Base-by-base conservation (phyloP, 306 rosid species). In the Medicago arabica region DNA sequence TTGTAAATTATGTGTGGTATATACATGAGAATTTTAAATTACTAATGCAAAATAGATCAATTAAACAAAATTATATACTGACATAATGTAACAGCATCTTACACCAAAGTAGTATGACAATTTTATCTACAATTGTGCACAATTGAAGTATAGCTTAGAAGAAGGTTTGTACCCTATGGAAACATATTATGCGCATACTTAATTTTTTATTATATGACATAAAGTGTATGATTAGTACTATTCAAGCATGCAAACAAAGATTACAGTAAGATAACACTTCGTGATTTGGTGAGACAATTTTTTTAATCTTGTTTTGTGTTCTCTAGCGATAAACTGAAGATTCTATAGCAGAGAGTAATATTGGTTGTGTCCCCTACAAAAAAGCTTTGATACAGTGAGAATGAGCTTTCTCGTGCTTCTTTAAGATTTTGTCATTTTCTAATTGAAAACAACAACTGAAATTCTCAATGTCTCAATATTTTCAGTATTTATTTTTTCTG, bases 351-450 rank as follows among this genome's bases (percentile, higher is more conserved):
- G 96, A 79, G 72, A 79, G 72, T 70, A 60, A 77, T 67, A 67
- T 67, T 75, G 72, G 75, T 74, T 85, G 60, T 89, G 92, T 91
- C 92, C 84, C 97, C 85, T 85, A 74, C 74, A 23, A 46, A 14
- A 50, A 75, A 73, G 34, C 78, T 86, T 85, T 83, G 75, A 43
- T 69, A 89, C 93, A 88, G 91, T 83, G 92, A 87, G 87, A 85
- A 84, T 85, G 97, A 91, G 93, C 92, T 91, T 89, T 93, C 91
- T 67, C 83, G 61, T 74, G 75, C 75, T 70, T 81, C 87, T 86
- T 19, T 87, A 82, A 43, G 58, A 76, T 83, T 84, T 88, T 93
- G 96, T 91, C 97, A 93, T 89, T 84, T 89, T 86, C 89, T 81
- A 75, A 58, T 61, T 75, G 75, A 74, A 83, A 88, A 80, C 6